Conservation (phyloP, 2,329 filamentous ascomycete species). For the Exophiala aquamarina region DNA sequence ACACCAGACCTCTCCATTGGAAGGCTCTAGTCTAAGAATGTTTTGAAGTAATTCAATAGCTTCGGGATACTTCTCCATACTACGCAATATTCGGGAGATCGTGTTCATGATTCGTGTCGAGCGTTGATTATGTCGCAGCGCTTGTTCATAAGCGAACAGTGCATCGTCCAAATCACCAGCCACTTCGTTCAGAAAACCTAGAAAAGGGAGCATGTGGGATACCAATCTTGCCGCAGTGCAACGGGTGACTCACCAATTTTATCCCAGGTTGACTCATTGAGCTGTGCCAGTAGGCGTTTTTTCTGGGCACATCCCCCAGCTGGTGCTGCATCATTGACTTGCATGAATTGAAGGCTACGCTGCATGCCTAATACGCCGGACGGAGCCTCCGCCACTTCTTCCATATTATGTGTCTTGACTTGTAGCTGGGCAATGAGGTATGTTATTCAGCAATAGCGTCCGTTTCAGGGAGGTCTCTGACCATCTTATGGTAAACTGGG, state of each 20-base stretch:
- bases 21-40: slow-evolving; percentile 83
- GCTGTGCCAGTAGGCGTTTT: slow-evolving; percentile 69
- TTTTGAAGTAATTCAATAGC: slow-evolving; percentile 90
- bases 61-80: slow-evolving; percentile 88
- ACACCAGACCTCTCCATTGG: slow-evolving; percentile 94
- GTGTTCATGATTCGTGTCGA: slow-evolving; percentile 91
- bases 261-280: slow-evolving; percentile 89
- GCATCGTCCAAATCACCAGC: slow-evolving; percentile 87
- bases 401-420: too few species aligned
- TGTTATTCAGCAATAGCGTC: too few species aligned
- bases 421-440: too few species aligned
- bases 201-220: slow-evolving; percentile 16
- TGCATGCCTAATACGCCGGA: too few species aligned
- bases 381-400: too few species aligned
- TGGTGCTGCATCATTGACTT: too few species aligned
- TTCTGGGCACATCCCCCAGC: too few species aligned
- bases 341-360: too few species aligned
- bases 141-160: slow-evolving; percentile 86
- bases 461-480: too few species aligned
- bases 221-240: slow-evolving; percentile 11
- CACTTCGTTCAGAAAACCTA: slow-evolving; percentile 82
- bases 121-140: slow-evolving; percentile 80
- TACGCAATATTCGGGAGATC: slow-evolving; percentile 86
- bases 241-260: slow-evolving; percentile 70
- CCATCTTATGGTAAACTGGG: too few species aligned